Evolutionary conservation across 768 basidiomycete species (phyloP), one percentile per base, ranked within the genome.

Genomic region (Pleurotus djamor): DNA sequence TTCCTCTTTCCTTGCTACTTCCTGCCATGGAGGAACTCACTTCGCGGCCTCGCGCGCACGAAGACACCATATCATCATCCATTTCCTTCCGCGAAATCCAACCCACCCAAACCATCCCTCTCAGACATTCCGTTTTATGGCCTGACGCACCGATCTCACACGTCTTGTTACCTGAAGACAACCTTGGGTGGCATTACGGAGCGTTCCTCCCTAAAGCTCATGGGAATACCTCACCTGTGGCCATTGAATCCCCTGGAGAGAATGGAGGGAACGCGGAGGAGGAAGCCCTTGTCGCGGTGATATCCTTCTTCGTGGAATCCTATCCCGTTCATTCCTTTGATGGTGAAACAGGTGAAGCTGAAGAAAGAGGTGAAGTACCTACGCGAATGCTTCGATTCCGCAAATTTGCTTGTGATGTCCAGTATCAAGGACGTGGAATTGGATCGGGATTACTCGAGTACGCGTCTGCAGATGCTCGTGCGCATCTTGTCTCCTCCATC

Each of bases 91-190:
- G 37, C 48, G 62, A 37, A 43, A 80, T 85, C 65, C 61, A 68
- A 33, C 71, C 72, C 13, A 70, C 76, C 41, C 68, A 79, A 49
- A 86, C 85, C 0, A 65, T 83, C 48, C 64, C 72, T 5, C 76
- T 86, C 41, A 80, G 84, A 43, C 84, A 84, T 67, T 73, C 75
- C 28, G 82, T 88, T 4, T 74, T 87, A 21, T 87, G 85, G 83
- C 82, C 84, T 7, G 67, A 79, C 61, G 75, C 75, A 63, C 76
- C 79, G 6, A 65, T 82, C 12, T 73, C 78, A 58, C 72, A 81
- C 59, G 80, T 87, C 50, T 72, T 66, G 58, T 74, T 86, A 2
- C 77, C 83, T 10, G 84, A 84, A 61, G 85, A 87, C 63, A 67
- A 74, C 38, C 57, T 62, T 16, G 84, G 81, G 8, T 60, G 74